A percentile compares a stretch with the other conserved stretches of the same genome.
Conservation (phyloP, 2,329 filamentous ascomycete species). For the Alternaria brassicicola region DNA sequence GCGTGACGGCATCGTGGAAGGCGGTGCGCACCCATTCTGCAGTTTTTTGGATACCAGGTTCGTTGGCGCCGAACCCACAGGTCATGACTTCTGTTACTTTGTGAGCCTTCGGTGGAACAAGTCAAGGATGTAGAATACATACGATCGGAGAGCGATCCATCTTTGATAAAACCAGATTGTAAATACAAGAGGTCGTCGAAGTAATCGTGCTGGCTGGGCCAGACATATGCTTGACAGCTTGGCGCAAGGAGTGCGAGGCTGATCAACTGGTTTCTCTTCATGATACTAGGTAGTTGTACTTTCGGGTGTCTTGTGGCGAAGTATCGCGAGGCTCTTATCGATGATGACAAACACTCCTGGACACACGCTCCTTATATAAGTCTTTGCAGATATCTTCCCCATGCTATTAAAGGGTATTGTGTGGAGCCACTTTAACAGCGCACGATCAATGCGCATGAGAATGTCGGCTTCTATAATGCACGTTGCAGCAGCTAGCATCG, state of each 20-base stretch:
- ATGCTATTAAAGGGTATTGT: neutral
- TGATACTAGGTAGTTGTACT: neutral
- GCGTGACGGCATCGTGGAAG: conserved; percentile 46
- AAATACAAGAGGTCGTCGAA: conserved; percentile 12
- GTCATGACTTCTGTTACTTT: conserved; percentile 16
- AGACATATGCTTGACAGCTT: conserved; percentile 12
- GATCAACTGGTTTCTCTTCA: neutral
- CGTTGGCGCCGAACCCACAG: conserved; percentile 22
- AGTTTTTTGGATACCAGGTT: conserved; percentile 30
- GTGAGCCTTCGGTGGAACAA: neutral
- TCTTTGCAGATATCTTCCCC: neutral
- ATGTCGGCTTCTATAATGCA: neutral
- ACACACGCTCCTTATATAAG: neutral
- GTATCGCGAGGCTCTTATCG: neutral
- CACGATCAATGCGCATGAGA: neutral
- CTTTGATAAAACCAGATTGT: conserved; percentile 5
- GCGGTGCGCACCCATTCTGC: conserved; percentile 42
- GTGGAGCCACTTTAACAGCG: neutral
- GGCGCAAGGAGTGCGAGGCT: conserved; percentile 9
- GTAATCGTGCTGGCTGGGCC: conserved; percentile 14
- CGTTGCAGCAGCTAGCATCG: neutral
- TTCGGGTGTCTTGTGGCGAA: neutral
- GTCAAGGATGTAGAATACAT: neutral
- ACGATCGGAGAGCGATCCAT: conserved; percentile 11
- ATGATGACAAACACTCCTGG: neutral